Evolutionary conservation across 495 filamentous ascomycete genomes (phyloP).

Genomic region (Aspergillus nidulans): DNA sequence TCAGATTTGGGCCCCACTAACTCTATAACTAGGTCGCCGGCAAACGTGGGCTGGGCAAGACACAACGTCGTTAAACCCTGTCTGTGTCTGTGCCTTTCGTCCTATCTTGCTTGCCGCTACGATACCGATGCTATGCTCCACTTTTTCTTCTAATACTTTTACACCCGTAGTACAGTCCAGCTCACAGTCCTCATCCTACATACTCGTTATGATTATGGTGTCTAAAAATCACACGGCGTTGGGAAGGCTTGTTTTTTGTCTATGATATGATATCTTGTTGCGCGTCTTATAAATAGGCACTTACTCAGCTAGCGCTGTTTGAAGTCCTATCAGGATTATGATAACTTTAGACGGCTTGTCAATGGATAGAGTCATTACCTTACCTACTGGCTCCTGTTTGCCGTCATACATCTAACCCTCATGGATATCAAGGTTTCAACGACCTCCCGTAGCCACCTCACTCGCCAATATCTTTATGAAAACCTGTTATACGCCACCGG

Average conservation of each 20-base stretch:
- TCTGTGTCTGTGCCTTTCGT: not conserved
- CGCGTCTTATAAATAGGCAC: not conserved
- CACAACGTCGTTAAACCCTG: constrained; percentile 46
- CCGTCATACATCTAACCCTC: no score
- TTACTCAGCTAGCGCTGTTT: no score
- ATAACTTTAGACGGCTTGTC: not conserved
- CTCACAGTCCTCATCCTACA: constrained; percentile 2
- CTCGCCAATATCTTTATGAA: no score
- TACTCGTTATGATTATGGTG: constrained; percentile 21
- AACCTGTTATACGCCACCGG: no score
- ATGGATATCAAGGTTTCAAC: no score
- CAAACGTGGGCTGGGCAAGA: constrained; percentile 58
- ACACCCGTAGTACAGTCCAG: not conserved
- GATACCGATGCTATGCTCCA: constrained; percentile 1
- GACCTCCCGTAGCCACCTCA: no score
- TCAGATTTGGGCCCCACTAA: not conserved
- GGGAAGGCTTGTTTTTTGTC: constrained; percentile 7
- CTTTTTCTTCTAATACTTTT: not conserved
- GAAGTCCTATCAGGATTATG: not conserved
- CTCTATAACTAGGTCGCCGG: constrained; percentile 43
- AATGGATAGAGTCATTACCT: not conserved
- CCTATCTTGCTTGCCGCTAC: not conserved
- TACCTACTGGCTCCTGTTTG: not conserved
- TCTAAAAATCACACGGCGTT: constrained; percentile 20
- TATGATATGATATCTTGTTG: constrained; percentile 13